Percentiles rank a stretch among this genome's conserved stretches.
phyloP scores from a whole-genome alignment of 805 yeast species.

The Kodamaea neixiangensis region DNA sequence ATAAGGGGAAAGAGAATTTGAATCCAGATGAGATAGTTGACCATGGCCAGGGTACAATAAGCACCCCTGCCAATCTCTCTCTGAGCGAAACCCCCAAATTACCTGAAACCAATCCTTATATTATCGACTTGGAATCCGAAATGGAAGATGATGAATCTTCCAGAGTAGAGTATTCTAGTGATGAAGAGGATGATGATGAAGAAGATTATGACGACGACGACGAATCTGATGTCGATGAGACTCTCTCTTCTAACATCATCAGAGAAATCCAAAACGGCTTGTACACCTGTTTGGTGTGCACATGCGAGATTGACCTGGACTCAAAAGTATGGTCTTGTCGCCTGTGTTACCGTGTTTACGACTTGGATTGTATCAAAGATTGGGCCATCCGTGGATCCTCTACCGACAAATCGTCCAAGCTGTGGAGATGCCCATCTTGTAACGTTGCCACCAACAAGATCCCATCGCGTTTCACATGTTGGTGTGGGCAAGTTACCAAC shows the following conservation, averaged over 20 bases:
- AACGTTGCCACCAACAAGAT: slow-evolving; percentile 51
- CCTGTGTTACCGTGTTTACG: slow-evolving; percentile 80
- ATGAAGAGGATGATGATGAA: slow-evolving; percentile 8
- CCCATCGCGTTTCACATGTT: slow-evolving; percentile 68
- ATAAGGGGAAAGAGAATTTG: background rate
- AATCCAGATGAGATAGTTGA: background rate
- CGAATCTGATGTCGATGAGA: slow-evolving; percentile 23
- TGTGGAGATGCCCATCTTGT: slow-evolving; percentile 90
- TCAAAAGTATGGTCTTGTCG: slow-evolving; percentile 79
- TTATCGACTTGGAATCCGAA: slow-evolving; percentile 11
- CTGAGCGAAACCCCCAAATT: background rate
- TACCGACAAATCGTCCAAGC: slow-evolving; percentile 51
- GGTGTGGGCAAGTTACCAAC: slow-evolving; percentile 82
- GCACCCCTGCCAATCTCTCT: background rate
- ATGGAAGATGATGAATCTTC: slow-evolving; percentile 9
- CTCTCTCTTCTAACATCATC: slow-evolving; percentile 45
- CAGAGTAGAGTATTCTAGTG: slow-evolving; percentile 10
- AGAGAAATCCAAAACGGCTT: slow-evolving; percentile 65
- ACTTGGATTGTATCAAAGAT: slow-evolving; percentile 76
- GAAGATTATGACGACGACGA: slow-evolving; percentile 21
- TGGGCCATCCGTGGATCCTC: slow-evolving; percentile 85
- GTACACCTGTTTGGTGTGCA: slow-evolving; percentile 85
- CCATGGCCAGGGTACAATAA: background rate
- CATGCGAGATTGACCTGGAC: slow-evolving; percentile 69
- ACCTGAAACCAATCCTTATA: slow-evolving; percentile 3